phyloP scores from a whole-genome alignment of 768 basidiomycete species.

The Gautieria morchelliformis region DNA sequence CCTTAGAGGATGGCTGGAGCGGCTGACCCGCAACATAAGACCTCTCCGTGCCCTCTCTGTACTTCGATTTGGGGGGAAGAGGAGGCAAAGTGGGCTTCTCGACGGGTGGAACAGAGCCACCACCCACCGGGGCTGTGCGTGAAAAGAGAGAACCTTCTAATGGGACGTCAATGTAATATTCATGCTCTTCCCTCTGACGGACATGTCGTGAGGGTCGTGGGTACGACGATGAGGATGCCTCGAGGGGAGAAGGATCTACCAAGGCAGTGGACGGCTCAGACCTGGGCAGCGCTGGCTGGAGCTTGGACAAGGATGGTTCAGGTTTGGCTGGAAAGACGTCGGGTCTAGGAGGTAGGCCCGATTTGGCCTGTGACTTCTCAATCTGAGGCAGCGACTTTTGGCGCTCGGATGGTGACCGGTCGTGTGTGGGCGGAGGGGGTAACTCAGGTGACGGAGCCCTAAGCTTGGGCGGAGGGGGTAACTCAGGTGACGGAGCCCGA shows the following conservation, averaged over 20 bases:
- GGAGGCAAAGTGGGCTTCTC: slow-evolving; percentile 8
- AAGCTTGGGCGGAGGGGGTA: too few relatives aligned
- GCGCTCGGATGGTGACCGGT: not conserved
- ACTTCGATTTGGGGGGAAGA: not conserved
- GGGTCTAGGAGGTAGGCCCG: not conserved
- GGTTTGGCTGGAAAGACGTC: not conserved
- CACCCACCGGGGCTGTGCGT: not conserved
- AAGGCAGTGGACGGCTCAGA: not conserved
- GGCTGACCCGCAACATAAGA: not conserved
- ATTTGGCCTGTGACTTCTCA: not conserved
- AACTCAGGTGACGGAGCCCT: not conserved
- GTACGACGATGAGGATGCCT: not conserved
- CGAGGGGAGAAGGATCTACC: not conserved
- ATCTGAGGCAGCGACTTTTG: not conserved
- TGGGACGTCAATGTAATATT: slow-evolving; percentile 7
- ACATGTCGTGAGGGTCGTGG: not conserved
- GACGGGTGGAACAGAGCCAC: slow-evolving; percentile 4
- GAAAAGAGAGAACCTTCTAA: slow-evolving; percentile 1
- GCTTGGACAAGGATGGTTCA: not conserved
- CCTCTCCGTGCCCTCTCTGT: not conserved
- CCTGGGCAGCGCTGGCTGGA: not conserved
- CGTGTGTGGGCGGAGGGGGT: not conserved
- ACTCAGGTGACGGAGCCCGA: too few relatives aligned
- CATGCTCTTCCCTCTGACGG: not conserved
- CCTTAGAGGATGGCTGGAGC: not conserved